Evolutionary conservation across 345 rosid species (phyloP), one percentile per base, ranked within the genome.

Genomic region (Rubroshorea leprosula): DNA sequence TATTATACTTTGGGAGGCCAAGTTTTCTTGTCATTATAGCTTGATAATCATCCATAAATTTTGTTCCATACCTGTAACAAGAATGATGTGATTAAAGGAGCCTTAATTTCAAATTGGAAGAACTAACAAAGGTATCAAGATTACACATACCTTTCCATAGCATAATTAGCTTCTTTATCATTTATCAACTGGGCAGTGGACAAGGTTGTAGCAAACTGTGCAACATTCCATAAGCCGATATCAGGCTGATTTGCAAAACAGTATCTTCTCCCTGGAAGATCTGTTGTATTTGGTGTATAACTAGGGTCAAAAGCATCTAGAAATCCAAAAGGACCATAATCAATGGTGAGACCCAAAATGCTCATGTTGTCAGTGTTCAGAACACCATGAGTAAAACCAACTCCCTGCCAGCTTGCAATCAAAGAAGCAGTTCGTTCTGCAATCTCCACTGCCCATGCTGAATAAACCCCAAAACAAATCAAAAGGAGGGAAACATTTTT

Each of bases 291-390:
- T 8, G 99, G 99, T 47, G 97, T 93, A 71, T 58, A 93, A 77
- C 90, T 87, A 25, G 96, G 99, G 73, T 89, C 99, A 72, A 93
- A 93, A 49, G 97, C 96, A 75, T 93, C 99, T 72, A 93, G 72
- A 77, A 93, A 93, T 43, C 99, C 99, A 57, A 93, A 93, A 1
- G 99, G 99, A 52, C 97, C 99, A 65, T 93, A 93, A 78, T 93
- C 96, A 57, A 93, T 89, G 6, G 97, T 89, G 51, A 85, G 91
- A 51, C 99, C 99, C 64, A 89, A 78, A 68, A 93, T 73, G 79
- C 99, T 93, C 97, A 89, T 93, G 68, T 93, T 93, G 72, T 89
- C 99, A 4, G 97, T 93, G 81, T 93, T 93, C 71, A 93, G 79
- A 64, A 93, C 97, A 46, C 99, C 99, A 54, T 93, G 99, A 16